These are phyloP conservation scores for Mycena chlorophos DNA, from an alignment of 768 basidiomycete genomes.

Conservation along the genomic window DNA sequence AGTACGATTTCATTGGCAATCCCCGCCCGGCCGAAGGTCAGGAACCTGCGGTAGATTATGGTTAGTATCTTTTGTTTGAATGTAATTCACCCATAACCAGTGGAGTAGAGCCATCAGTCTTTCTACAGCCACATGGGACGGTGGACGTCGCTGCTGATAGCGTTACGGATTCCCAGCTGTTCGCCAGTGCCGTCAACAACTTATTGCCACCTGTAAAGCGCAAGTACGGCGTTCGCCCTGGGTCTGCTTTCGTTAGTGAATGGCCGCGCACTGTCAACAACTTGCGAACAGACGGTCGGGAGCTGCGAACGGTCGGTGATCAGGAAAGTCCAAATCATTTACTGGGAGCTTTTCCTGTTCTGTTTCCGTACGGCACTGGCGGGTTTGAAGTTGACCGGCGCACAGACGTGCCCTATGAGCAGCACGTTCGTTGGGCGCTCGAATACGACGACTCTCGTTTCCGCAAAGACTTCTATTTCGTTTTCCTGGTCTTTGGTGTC, in stretches of 20 bases:
- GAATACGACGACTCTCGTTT: slow-evolving; percentile 33
- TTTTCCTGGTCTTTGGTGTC: slow-evolving; percentile 33
- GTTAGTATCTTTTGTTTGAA: too few species aligned
- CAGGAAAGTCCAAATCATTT: slow-evolving; percentile 33
- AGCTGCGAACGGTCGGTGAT: too few species aligned
- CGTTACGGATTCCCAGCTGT: background rate
- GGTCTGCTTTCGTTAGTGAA: slow-evolving; percentile 28
- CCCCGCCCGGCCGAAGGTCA: too few species aligned
- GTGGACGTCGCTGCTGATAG: background rate
- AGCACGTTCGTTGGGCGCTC: slow-evolving; percentile 32
- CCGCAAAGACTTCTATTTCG: slow-evolving; percentile 22
- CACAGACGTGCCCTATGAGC: slow-evolving; percentile 29
- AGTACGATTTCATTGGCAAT: too few species aligned
- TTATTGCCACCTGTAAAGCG: too few species aligned
- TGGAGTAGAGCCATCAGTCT: too few species aligned
- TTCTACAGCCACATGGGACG: too few species aligned
- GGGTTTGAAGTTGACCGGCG: slow-evolving; percentile 29
- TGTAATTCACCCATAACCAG: too few species aligned
- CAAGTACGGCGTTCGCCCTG: background rate
- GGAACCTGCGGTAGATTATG: too few species aligned
- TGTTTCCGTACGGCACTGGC: slow-evolving; percentile 39
- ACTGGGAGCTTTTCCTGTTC: slow-evolving; percentile 30
- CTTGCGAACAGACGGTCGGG: slow-evolving; percentile 19
- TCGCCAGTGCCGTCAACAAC: background rate
- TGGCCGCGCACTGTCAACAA: slow-evolving; percentile 19